Evolutionary conservation across 192 early-diverging fungal genomes (phyloP).

Genomic region (Podila minutissima): DNA sequence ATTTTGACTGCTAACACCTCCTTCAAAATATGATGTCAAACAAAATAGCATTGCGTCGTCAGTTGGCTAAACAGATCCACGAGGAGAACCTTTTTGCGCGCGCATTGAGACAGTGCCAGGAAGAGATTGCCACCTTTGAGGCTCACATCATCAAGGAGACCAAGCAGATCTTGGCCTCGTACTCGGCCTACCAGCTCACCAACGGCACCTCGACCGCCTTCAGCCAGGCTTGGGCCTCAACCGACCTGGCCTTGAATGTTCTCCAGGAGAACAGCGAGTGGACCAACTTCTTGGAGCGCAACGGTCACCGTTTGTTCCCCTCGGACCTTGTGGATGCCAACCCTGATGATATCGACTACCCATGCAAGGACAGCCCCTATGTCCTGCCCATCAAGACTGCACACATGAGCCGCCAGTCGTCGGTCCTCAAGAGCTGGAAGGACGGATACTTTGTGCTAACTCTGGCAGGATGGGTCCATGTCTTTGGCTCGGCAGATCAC

Average conservation of each 20-base stretch:
- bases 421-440: constrained; percentile 54
- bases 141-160: constrained; percentile 33
- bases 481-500: constrained; percentile 33
- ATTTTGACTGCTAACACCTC: too few species aligned
- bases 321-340: constrained; percentile 55
- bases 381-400: constrained; percentile 52
- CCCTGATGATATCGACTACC: constrained; percentile 52
- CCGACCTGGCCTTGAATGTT: constrained; percentile 39
- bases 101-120: constrained; percentile 46
- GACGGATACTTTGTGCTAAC: constrained; percentile 58
- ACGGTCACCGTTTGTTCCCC: constrained; percentile 47
- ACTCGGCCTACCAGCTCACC: constrained; percentile 30
- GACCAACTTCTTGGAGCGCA: constrained; percentile 39
- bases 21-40: too few species aligned
- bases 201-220: constrained; percentile 15
- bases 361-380: constrained; percentile 47
- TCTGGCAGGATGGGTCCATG: constrained; percentile 54
- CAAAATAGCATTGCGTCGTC: constrained; percentile 23
- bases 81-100: constrained; percentile 45
- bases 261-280: constrained; percentile 55
- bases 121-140: constrained; percentile 38
- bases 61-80: constrained; percentile 39
- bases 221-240: constrained; percentile 28
- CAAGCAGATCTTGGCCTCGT: constrained; percentile 40
- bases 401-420: constrained; percentile 46